Percentiles rank a stretch among this genome's conserved stretches.
phyloP scores from a whole-genome alignment of 306 rosid genomes.

The Sicyos edulis region DNA sequence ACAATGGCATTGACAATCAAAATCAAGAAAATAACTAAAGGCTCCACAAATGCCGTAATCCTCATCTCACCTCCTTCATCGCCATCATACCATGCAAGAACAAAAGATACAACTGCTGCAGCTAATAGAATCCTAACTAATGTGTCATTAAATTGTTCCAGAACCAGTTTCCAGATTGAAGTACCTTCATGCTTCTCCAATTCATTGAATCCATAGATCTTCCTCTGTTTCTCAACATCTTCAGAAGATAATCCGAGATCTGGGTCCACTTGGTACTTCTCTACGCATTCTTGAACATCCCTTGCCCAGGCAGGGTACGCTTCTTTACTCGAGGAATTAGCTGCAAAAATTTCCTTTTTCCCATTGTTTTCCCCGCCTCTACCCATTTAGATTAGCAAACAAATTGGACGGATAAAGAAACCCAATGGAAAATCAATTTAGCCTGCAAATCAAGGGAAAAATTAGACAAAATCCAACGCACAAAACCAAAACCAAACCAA shows the following conservation, averaged over 20 bases:
- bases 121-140: slow-evolving; percentile 73
- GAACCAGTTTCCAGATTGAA: slow-evolving; percentile 54
- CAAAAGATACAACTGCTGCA: slow-evolving; percentile 79
- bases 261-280: slow-evolving; percentile 45
- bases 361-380: slow-evolving; percentile 47
- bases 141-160: slow-evolving; percentile 84
- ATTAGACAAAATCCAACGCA: not conserved
- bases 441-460: slow-evolving; percentile 6
- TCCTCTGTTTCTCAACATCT: slow-evolving; percentile 44
- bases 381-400: slow-evolving; percentile 26
- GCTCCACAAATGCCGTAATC: slow-evolving; percentile 51
- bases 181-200: slow-evolving; percentile 78
- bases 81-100: slow-evolving; percentile 78
- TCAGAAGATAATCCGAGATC: slow-evolving; percentile 33
- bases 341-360: slow-evolving; percentile 28
- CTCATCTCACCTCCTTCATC: slow-evolving; percentile 46
- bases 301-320: slow-evolving; percentile 60
- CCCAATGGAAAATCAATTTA: not conserved
- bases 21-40: slow-evolving; percentile 44
- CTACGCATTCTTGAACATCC: slow-evolving; percentile 61
- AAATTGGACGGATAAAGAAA: not conserved
- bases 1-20: slow-evolving; percentile 56
- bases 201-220: slow-evolving; percentile 62
- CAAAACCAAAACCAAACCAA: no score
- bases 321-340: slow-evolving; percentile 26